These are phyloP conservation scores for Colletotrichum sp. DNA, from an alignment of 2,329 filamentous ascomycete species.

Conservation along the genomic window DNA sequence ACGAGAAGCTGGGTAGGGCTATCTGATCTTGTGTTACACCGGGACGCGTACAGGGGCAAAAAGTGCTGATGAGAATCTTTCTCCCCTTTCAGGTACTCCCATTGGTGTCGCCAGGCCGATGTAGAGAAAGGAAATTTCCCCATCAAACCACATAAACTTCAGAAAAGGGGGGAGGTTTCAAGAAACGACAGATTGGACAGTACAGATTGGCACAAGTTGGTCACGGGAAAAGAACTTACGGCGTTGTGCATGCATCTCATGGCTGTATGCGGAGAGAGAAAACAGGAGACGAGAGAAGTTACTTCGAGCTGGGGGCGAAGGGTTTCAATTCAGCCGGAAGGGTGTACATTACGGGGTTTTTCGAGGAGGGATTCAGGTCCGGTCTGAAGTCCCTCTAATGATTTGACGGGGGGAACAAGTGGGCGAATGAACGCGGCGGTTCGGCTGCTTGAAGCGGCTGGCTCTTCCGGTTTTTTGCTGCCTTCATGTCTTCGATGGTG, in stretches of 20 bases:
- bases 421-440: background rate
- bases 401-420: background rate
- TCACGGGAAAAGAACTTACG: background rate
- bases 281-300: background rate
- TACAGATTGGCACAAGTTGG: background rate
- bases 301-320: background rate
- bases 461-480: background rate
- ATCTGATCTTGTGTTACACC: background rate
- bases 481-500: background rate
- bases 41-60: background rate
- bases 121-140: background rate
- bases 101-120: conserved; percentile 5
- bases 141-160: background rate
- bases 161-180: background rate
- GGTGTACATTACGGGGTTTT: background rate
- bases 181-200: background rate
- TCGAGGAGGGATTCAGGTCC: background rate
- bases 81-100: background rate
- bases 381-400: background rate
- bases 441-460: background rate
- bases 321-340: background rate
- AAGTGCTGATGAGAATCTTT: background rate
- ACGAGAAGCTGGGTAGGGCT: conserved; percentile 18
- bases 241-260: background rate
- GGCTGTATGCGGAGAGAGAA: background rate